A percentile compares a stretch with the other conserved stretches of the same genome.
These are phyloP conservation scores for Ceratopteris richardii DNA, from an alignment of 75 land plant genomes.

Conservation along the genomic window DNA sequence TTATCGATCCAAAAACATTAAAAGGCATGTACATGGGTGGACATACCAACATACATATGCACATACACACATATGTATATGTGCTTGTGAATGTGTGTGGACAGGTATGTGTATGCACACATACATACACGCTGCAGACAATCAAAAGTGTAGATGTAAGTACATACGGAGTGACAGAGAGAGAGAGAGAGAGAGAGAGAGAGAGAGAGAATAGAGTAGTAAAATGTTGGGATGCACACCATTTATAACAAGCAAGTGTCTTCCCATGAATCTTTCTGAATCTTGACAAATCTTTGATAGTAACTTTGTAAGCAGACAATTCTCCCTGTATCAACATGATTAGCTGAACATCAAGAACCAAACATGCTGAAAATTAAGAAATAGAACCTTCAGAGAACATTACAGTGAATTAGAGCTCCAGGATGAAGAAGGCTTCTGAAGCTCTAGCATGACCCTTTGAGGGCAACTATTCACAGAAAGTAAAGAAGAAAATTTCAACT, in stretches of 20 bases:
- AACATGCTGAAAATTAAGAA: background rate
- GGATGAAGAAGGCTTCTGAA: background rate
- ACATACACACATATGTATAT: too few relatives aligned
- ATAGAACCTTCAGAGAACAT: constrained; percentile 14
- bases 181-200: too few relatives aligned
- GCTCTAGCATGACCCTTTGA: constrained; percentile 15
- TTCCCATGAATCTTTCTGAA: background rate
- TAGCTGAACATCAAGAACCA: background rate
- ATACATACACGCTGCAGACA: too few relatives aligned
- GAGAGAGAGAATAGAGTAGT: too few relatives aligned
- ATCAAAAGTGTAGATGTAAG: too few relatives aligned
- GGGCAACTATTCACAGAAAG: constrained; percentile 16
- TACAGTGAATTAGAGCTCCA: constrained; percentile 9
- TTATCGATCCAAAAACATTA: too few relatives aligned
- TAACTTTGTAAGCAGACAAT: background rate
- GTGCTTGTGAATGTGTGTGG: too few relatives aligned
- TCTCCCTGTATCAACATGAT: background rate
- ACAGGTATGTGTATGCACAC: too few relatives aligned
- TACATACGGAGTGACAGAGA: too few relatives aligned
- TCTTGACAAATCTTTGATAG: background rate
- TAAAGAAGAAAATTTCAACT: background rate
- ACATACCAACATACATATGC: too few relatives aligned
- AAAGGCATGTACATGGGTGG: too few relatives aligned
- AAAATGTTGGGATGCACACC: too few relatives aligned
- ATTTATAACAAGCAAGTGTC: background rate